Conservation (phyloP, 306 rosid genomes). For the Ammopiptanthus mongolicus region DNA sequence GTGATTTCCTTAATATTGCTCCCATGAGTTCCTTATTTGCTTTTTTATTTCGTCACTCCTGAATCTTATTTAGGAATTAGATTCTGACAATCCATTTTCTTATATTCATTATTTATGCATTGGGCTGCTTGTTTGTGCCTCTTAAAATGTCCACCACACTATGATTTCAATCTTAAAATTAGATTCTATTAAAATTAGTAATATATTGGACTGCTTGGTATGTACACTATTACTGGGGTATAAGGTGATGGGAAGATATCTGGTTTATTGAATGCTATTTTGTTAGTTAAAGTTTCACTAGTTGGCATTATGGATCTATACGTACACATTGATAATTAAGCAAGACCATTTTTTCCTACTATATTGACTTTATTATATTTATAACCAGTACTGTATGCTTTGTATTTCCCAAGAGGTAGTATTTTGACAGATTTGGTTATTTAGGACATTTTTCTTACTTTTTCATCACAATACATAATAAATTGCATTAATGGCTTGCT, state of each 20-base stretch:
- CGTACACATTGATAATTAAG: not conserved
- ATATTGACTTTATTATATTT: not conserved
- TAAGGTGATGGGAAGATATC: not conserved
- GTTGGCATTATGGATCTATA: not conserved
- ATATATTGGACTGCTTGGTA: not conserved
- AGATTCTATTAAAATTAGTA: too few species aligned
- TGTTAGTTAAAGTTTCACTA: not conserved
- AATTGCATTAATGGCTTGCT: constrained; percentile 1
- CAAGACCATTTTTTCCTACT: not conserved
- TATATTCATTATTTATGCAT: not conserved
- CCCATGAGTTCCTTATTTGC: not conserved
- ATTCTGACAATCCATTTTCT: not conserved
- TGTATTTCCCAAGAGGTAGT: not conserved
- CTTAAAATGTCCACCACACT: too few species aligned
- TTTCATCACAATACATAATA: not conserved
- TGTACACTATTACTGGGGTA: not conserved
- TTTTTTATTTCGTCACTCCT: not conserved
- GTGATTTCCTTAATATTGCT: constrained; percentile 28
- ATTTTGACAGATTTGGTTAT: constrained; percentile 1
- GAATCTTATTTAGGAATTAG: not conserved
- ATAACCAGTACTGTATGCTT: not conserved
- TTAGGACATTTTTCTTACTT: not conserved
- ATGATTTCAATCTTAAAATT: too few species aligned
- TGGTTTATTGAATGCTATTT: not conserved
- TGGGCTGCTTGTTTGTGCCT: not conserved